Evolutionary conservation across 2,329 filamentous ascomycete genomes (phyloP).

Genomic region (Amphichorda felina): DNA sequence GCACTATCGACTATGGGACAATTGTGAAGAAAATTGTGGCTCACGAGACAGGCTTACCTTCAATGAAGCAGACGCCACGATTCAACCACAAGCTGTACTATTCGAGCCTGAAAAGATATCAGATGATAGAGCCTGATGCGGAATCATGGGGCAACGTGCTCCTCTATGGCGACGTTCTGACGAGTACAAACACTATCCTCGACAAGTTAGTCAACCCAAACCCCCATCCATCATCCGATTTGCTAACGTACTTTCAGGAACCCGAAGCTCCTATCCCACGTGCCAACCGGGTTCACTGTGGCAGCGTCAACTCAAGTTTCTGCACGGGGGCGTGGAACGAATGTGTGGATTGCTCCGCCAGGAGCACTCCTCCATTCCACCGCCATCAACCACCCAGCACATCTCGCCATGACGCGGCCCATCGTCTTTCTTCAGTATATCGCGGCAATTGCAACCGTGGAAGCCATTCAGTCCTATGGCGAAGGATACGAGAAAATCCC

Average conservation of each 20-base stretch:
- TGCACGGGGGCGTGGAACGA: slow-evolving; percentile 76
- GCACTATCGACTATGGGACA: slow-evolving; percentile 61
- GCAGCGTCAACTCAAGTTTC: slow-evolving; percentile 82
- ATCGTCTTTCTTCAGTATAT: slow-evolving; percentile 94
- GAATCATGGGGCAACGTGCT: slow-evolving; percentile 64
- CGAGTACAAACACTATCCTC: slow-evolving; percentile 84
- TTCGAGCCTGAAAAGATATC: slow-evolving; percentile 56
- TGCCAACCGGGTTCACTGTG: slow-evolving; percentile 79
- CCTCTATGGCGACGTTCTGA: slow-evolving; percentile 84
- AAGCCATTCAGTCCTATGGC: slow-evolving; percentile 73
- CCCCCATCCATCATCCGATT: background rate
- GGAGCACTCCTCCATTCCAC: slow-evolving; percentile 83
- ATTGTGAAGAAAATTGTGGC: slow-evolving; percentile 63
- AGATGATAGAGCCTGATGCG: slow-evolving; percentile 34
- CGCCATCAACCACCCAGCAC: slow-evolving; percentile 70
- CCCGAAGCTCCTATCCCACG: slow-evolving; percentile 56
- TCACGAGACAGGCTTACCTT: slow-evolving; percentile 57
- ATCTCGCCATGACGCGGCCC: slow-evolving; percentile 59
- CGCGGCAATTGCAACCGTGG: slow-evolving; percentile 74
- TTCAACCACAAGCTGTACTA: slow-evolving; percentile 81
- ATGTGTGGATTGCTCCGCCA: slow-evolving; percentile 88
- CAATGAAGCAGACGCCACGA: slow-evolving; percentile 62
- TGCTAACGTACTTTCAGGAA: slow-evolving; percentile 42
- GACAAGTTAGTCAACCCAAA: slow-evolving; percentile 52
- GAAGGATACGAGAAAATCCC: slow-evolving; percentile 62